These are phyloP conservation scores for Cyclotella choctawhatcheeana DNA, from an alignment of 108 stramenopile species.

Conservation along the genomic window DNA sequence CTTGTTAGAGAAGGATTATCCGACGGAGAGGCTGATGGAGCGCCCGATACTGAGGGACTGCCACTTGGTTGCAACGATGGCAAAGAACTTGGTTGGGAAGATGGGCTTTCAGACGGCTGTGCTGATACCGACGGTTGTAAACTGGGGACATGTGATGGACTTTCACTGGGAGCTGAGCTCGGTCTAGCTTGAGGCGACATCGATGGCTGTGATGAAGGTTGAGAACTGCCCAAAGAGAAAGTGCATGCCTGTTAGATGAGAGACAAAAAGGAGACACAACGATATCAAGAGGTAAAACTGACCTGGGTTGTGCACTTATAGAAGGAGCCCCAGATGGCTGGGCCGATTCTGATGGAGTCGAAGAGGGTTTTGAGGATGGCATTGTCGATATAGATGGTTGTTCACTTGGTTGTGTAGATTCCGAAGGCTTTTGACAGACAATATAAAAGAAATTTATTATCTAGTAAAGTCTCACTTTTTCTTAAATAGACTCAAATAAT, in stretches of 20 bases:
- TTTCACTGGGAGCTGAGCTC: not conserved
- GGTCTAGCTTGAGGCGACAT: too few species aligned
- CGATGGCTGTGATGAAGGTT: not conserved
- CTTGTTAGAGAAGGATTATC: not conserved
- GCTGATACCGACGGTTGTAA: not conserved
- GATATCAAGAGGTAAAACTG: too few species aligned
- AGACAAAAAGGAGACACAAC: too few species aligned
- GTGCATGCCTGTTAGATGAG: not conserved
- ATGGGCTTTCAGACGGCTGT: not conserved
- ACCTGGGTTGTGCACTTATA: not conserved
- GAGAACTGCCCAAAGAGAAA: not conserved
- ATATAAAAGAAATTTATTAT: too few species aligned
- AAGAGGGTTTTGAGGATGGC: not conserved
- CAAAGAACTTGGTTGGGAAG: constrained; percentile 1
- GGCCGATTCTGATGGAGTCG: not conserved
- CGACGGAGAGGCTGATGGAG: not conserved
- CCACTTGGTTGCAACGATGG: not conserved
- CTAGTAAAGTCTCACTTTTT: too few species aligned
- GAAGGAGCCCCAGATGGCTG: not conserved
- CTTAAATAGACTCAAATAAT: too few species aligned
- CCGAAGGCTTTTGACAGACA: too few species aligned
- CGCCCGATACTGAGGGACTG: too few species aligned
- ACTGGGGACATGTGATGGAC: not conserved
- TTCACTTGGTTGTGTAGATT: constrained; percentile 5
- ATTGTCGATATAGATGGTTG: not conserved